Conservation (phyloP, 148 eudicot genomes). For the Chenopodium quinoa region DNA sequence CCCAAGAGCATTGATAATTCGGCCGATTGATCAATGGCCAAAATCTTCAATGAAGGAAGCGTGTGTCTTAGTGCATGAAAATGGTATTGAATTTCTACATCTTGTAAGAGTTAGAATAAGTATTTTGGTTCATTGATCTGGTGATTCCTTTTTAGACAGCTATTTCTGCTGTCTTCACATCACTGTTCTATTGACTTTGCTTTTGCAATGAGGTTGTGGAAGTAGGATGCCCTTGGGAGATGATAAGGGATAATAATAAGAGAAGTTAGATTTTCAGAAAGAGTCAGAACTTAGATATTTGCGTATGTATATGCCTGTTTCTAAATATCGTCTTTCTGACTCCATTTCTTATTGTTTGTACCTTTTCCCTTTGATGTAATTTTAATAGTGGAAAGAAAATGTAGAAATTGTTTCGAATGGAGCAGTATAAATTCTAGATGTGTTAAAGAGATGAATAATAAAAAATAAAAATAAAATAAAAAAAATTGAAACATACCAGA, state of each 20-base stretch:
- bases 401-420: not conserved
- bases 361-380: not conserved
- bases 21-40: constrained; percentile 76
- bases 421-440: not conserved
- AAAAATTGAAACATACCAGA: not conserved
- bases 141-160: not conserved
- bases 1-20: constrained; percentile 87
- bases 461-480: not conserved
- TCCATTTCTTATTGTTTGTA: not conserved
- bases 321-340: not conserved
- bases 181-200: not conserved
- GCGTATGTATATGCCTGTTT: not conserved
- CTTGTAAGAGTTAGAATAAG: not conserved
- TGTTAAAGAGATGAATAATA: not conserved
- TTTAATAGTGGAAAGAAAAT: not conserved
- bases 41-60: constrained; percentile 43
- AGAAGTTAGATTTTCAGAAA: not conserved
- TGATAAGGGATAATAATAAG: not conserved
- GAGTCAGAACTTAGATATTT: not conserved
- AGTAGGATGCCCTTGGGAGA: not conserved
- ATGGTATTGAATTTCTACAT: constrained; percentile 46
- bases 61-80: constrained; percentile 42
- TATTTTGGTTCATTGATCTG: not conserved
- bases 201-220: not conserved
- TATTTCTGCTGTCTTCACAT: not conserved